These are phyloP conservation scores for Zasmidium cellare DNA, from an alignment of 2,329 filamentous ascomycete genomes.

Conservation along the genomic window DNA sequence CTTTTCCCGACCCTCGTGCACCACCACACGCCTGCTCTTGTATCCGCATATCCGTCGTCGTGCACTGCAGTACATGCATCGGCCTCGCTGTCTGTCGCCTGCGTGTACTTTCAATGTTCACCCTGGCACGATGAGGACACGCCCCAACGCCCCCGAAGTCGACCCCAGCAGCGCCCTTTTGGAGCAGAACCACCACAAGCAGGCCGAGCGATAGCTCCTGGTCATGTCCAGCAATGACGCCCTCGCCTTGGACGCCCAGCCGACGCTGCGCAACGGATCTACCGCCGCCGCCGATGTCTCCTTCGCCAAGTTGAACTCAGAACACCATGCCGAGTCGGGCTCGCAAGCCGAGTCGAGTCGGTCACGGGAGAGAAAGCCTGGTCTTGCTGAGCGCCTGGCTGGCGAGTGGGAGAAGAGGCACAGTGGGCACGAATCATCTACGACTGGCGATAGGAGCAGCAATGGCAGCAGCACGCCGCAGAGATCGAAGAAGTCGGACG, in stretches of 20 bases:
- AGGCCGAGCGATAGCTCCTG: slow-evolving; percentile 2
- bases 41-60: background rate
- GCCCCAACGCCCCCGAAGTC: background rate
- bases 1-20: background rate
- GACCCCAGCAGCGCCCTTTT: background rate
- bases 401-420: slow-evolving; percentile 4
- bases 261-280: slow-evolving; percentile 12
- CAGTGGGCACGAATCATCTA: slow-evolving; percentile 4
- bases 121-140: background rate
- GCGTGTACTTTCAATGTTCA: background rate
- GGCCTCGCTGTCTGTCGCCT: background rate
- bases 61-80: background rate
- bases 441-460: slow-evolving; percentile 8
- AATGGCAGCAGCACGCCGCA: slow-evolving; percentile 16
- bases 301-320: slow-evolving; percentile 20
- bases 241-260: slow-evolving; percentile 10
- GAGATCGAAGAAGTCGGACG: slow-evolving; percentile 36
- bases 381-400: background rate
- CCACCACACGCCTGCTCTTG: background rate
- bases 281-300: slow-evolving; percentile 28
- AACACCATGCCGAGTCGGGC: slow-evolving; percentile 28
- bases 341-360: slow-evolving; percentile 28
- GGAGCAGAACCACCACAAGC: background rate
- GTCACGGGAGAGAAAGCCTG: slow-evolving; percentile 19
- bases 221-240: slow-evolving; percentile 22